These are phyloP conservation scores for Anethum foeniculum DNA, from an alignment of 140 eudicot species.

Conservation along the genomic window DNA sequence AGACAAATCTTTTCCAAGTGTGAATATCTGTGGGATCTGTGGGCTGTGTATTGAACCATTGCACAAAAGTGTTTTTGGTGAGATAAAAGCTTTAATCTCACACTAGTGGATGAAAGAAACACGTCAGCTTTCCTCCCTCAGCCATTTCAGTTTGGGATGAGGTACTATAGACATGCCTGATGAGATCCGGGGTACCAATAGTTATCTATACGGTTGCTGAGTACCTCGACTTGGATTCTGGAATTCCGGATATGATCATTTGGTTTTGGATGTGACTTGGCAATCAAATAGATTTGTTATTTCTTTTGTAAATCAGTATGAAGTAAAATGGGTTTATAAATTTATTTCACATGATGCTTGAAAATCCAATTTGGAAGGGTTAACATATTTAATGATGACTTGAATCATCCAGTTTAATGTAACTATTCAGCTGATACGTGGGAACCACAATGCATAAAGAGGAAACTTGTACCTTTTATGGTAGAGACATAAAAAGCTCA, in stretches of 20 bases:
- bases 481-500: neutral
- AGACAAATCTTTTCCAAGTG: neutral
- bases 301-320: neutral
- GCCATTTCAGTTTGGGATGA: neutral
- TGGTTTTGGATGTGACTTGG: neutral
- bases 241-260: neutral
- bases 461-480: neutral
- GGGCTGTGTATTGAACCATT: neutral
- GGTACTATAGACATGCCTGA: neutral
- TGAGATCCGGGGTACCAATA: neutral
- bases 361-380: neutral
- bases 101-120: neutral
- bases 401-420: neutral
- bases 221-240: neutral
- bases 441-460: neutral
- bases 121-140: neutral
- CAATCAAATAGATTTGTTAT: neutral
- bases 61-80: neutral
- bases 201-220: neutral
- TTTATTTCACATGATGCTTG: neutral
- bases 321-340: neutral
- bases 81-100: neutral
- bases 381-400: neutral
- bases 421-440: neutral
- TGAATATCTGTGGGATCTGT: neutral